Conservation (phyloP, 352 stramenopile species). For the Pythium vanterpoolii region DNA sequence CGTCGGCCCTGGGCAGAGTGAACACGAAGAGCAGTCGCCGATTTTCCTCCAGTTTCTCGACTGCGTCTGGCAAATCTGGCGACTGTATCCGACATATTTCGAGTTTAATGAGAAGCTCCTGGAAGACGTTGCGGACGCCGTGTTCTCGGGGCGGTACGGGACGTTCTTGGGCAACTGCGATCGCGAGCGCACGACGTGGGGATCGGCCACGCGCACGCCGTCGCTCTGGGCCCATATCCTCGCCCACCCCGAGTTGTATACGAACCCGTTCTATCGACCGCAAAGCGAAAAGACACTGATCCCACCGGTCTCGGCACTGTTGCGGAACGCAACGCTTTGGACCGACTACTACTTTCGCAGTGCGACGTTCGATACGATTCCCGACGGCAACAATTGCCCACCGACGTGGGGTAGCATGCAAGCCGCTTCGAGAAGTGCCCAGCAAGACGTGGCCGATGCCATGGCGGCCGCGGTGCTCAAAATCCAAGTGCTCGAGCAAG, state of each 20-base stretch:
- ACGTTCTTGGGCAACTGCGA: slow-evolving; percentile 90
- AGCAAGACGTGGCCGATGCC: slow-evolving; percentile 56
- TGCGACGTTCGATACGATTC: slow-evolving; percentile 36
- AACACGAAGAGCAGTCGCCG: slow-evolving; percentile 81
- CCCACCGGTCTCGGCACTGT: slow-evolving; percentile 44
- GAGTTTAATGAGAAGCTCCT: slow-evolving; percentile 81
- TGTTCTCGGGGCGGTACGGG: slow-evolving; percentile 73
- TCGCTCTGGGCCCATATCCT: slow-evolving; percentile 73
- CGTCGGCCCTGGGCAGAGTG: slow-evolving; percentile 55
- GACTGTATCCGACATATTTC: slow-evolving; percentile 81
- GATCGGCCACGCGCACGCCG: slow-evolving; percentile 44
- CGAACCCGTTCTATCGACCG: slow-evolving; percentile 73
- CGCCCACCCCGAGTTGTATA: slow-evolving; percentile 35
- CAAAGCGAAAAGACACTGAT: slow-evolving; percentile 48
- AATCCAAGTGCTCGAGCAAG: slow-evolving; percentile 54
- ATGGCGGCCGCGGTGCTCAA: slow-evolving; percentile 49
- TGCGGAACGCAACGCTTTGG: slow-evolving; percentile 78
- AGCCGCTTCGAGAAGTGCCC: slow-evolving; percentile 12
- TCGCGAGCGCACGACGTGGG: slow-evolving; percentile 60
- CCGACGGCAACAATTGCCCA: slow-evolving; percentile 40
- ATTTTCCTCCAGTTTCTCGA: slow-evolving; percentile 91
- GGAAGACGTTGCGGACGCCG: slow-evolving; percentile 61
- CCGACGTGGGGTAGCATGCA: slow-evolving; percentile 34
- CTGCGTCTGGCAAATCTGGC: slow-evolving; percentile 81
- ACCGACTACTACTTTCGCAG: slow-evolving; percentile 79